These are phyloP conservation scores for Talaromyces sp. DNA, from an alignment of 2,329 filamentous ascomycete species.

Conservation along the genomic window DNA sequence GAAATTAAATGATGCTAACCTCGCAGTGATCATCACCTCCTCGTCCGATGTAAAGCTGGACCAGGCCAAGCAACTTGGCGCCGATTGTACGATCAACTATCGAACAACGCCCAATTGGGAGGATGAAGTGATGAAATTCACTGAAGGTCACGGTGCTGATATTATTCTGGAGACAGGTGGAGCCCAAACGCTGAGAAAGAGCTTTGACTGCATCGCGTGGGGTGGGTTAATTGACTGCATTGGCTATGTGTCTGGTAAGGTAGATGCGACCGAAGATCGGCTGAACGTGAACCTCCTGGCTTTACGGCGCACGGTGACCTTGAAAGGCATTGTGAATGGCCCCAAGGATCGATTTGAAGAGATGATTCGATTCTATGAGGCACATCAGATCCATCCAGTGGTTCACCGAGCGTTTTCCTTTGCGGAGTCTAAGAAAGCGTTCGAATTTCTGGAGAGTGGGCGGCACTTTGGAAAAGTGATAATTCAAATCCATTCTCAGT, in stretches of 20 bases:
- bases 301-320: slow-evolving; percentile 53
- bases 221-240: slow-evolving; percentile 53
- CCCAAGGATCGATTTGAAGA: slow-evolving; percentile 57
- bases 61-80: slow-evolving; percentile 54
- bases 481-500: slow-evolving; percentile 45
- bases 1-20: not conserved
- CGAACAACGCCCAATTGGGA: slow-evolving; percentile 50
- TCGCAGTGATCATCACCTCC: slow-evolving; percentile 52
- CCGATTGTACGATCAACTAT: slow-evolving; percentile 55
- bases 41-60: slow-evolving; percentile 55
- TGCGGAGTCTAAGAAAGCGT: slow-evolving; percentile 55
- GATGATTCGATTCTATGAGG: slow-evolving; percentile 39
- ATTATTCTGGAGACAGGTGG: slow-evolving; percentile 58
- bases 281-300: slow-evolving; percentile 63
- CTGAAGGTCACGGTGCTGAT: slow-evolving; percentile 51
- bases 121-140: slow-evolving; percentile 48
- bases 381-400: slow-evolving; percentile 41
- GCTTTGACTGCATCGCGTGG: slow-evolving; percentile 47
- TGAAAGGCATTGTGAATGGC: slow-evolving; percentile 65
- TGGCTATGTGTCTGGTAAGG: slow-evolving; percentile 56
- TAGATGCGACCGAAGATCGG: slow-evolving; percentile 57
- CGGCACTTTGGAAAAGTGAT: slow-evolving; percentile 60
- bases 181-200: slow-evolving; percentile 54
- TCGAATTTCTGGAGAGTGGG: slow-evolving; percentile 55
- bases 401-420: slow-evolving; percentile 60